A percentile compares a stretch with the other conserved stretches of the same genome.
These are phyloP conservation scores for Phoenix roebelenii DNA, from an alignment of 176 grass and related monocot species.

Conservation along the genomic window DNA sequence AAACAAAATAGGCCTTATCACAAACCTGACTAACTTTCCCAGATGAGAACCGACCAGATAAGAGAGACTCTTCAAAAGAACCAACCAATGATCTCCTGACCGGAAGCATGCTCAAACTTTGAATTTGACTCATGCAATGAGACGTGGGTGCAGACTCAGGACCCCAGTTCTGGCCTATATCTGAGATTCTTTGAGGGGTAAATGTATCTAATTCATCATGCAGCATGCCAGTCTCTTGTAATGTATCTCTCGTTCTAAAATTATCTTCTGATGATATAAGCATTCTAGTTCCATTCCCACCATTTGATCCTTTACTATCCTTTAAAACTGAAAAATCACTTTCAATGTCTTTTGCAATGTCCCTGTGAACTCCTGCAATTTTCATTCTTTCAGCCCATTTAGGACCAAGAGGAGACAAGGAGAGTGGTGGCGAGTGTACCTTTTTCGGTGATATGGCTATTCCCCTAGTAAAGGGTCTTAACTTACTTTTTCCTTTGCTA, in stretches of 20 bases:
- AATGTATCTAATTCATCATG: constrained; percentile 44
- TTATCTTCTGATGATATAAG: constrained; percentile 21
- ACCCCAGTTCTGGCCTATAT: constrained; percentile 14
- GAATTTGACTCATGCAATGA: constrained; percentile 22
- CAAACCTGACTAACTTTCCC: constrained; percentile 74
- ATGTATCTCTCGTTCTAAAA: constrained; percentile 15
- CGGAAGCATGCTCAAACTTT: constrained; percentile 37
- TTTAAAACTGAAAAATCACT: constrained; percentile 31
- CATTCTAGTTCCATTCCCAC: constrained; percentile 12
- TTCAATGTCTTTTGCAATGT: constrained; percentile 42
- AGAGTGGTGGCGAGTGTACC: constrained; percentile 54
- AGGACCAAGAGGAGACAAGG: constrained; percentile 77
- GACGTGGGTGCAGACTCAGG: constrained; percentile 29
- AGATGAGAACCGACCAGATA: constrained; percentile 81
- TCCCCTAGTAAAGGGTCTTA: constrained; percentile 24
- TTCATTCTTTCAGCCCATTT: constrained; percentile 59
- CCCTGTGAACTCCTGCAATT: constrained; percentile 22
- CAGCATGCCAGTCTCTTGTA: constrained; percentile 33
- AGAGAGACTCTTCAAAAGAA: constrained; percentile 96
- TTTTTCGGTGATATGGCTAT: constrained; percentile 32
- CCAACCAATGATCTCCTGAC: constrained; percentile 73
- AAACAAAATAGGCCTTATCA: not conserved
- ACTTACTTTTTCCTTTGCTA: constrained; percentile 4
- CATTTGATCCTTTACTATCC: constrained; percentile 23
- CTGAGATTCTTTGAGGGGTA: constrained; percentile 25